These are phyloP conservation scores for Pythium aquatile DNA, from an alignment of 352 stramenopile species.

Conservation along the genomic window DNA sequence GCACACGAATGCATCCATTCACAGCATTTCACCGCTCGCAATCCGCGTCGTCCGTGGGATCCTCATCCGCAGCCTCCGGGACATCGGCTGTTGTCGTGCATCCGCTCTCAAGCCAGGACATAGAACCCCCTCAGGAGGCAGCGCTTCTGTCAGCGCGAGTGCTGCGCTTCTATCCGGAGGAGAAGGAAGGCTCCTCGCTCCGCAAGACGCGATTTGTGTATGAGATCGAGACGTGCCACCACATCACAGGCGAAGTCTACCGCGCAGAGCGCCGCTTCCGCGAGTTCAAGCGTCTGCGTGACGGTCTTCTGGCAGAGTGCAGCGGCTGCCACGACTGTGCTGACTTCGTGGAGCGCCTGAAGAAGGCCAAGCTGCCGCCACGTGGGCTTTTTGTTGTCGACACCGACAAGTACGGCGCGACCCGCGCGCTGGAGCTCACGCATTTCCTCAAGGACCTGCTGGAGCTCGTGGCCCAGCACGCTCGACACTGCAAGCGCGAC, in stretches of 20 bases:
- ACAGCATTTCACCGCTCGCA: background rate
- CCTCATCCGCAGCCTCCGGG: background rate
- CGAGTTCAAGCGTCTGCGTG: constrained; percentile 68
- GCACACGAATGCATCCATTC: background rate
- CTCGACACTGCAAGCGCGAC: constrained; percentile 44
- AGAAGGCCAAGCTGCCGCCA: constrained; percentile 45
- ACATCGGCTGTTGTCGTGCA: constrained; percentile 3
- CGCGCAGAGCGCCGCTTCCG: constrained; percentile 52
- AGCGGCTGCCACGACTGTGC: constrained; percentile 47
- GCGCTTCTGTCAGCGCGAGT: constrained; percentile 53
- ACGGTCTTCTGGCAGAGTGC: constrained; percentile 58
- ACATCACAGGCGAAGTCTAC: constrained; percentile 56
- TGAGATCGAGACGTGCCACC: constrained; percentile 71
- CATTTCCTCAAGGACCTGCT: constrained; percentile 64
- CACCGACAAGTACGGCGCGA: constrained; percentile 52
- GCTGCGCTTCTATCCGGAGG: constrained; percentile 51
- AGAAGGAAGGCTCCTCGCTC: constrained; percentile 45
- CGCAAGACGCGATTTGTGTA: constrained; percentile 75
- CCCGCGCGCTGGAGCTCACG: constrained; percentile 58
- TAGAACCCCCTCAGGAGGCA: background rate
- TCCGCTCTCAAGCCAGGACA: background rate
- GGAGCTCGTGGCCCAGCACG: constrained; percentile 35
- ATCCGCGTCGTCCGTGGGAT: background rate
- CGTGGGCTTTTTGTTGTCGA: constrained; percentile 58
- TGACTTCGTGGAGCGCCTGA: constrained; percentile 49